Conservation (phyloP, 2,329 filamentous ascomycete genomes). For the Raffaelea albimanens region DNA sequence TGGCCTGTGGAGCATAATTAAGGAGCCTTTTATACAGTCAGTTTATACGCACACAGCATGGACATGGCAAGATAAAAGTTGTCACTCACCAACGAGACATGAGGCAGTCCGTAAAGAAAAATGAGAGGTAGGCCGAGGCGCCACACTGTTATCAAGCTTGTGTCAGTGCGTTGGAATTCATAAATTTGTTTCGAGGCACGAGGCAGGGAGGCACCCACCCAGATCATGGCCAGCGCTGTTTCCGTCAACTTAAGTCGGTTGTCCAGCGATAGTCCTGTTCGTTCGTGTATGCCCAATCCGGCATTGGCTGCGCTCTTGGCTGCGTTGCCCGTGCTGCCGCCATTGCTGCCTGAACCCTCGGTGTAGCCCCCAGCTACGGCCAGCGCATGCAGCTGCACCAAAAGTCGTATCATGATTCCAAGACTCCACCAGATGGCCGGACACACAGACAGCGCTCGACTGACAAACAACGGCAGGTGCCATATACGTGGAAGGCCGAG, state of each 20-base stretch:
- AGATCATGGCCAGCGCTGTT: constrained; percentile 62
- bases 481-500: constrained; percentile 64
- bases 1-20: constrained; percentile 73
- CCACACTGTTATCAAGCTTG: too few relatives aligned
- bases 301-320: not conserved
- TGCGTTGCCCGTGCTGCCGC: constrained; percentile 3
- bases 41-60: not conserved
- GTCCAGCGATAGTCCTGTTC: constrained; percentile 22
- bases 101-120: constrained; percentile 76
- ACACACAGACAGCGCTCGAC: constrained; percentile 61
- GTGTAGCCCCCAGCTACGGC: constrained; percentile 2
- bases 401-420: constrained; percentile 57
- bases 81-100: constrained; percentile 65
- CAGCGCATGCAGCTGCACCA: constrained; percentile 47
- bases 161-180: too few relatives aligned
- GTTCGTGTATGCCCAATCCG: constrained; percentile 1
- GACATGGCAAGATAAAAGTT: not conserved
- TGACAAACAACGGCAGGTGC: constrained; percentile 64
- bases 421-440: constrained; percentile 66
- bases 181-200: not conserved
- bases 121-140: constrained; percentile 68
- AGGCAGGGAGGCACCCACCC: constrained; percentile 35
- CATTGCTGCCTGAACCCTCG: not conserved
- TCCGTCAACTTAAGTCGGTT: constrained; percentile 52
- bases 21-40: constrained; percentile 50